These are phyloP conservation scores for Talaromyces sp. DNA, from an alignment of 2,329 filamentous ascomycete genomes.

Conservation along the genomic window DNA sequence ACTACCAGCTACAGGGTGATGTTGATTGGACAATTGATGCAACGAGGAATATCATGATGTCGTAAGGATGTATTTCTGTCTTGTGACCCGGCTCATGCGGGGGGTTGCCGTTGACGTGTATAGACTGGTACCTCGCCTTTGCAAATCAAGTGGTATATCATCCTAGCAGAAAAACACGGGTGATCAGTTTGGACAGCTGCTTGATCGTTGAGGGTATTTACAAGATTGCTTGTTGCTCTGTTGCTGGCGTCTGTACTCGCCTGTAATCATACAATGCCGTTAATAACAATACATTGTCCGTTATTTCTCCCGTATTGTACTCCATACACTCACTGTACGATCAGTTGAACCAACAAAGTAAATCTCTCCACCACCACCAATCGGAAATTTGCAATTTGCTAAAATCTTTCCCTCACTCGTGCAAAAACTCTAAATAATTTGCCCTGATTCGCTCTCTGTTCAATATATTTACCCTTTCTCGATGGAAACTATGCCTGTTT, in stretches of 20 bases:
- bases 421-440: background rate
- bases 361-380: background rate
- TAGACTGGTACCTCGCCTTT: background rate
- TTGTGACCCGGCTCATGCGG: slow-evolving; percentile 11
- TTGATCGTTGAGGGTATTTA: background rate
- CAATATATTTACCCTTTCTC: background rate
- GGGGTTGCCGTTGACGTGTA: background rate
- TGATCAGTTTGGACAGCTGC: background rate
- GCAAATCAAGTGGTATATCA: background rate
- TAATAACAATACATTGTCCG: slow-evolving; percentile 3
- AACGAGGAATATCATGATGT: background rate
- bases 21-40: background rate
- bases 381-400: slow-evolving; percentile 5
- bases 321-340: too few relatives aligned
- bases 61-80: background rate
- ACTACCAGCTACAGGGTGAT: background rate
- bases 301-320: background rate
- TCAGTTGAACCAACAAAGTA: background rate
- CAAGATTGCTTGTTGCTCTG: background rate
- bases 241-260: background rate
- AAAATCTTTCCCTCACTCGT: background rate
- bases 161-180: background rate
- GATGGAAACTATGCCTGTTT: slow-evolving; percentile 1
- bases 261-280: background rate
- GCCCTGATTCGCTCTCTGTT: background rate